Evolutionary conservation across 2,329 filamentous ascomycete genomes (phyloP).

Genomic region (Cryoendolithus antarcticus): DNA sequence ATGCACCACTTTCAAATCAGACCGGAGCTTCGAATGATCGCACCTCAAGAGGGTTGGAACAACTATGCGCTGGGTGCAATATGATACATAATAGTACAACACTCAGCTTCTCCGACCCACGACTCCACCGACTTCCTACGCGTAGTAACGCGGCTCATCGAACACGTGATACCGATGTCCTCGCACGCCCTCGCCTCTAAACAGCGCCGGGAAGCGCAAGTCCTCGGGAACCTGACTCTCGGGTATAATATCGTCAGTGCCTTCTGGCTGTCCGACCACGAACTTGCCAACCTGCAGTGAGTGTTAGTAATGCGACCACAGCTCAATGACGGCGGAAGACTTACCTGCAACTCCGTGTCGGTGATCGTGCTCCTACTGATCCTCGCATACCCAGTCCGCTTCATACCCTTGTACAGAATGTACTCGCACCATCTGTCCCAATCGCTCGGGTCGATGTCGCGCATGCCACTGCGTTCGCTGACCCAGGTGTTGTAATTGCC

Average conservation of each 20-base stretch:
- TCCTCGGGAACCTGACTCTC: conserved; percentile 67
- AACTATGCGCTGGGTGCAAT: too few species aligned
- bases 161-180: conserved; percentile 94
- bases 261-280: conserved; percentile 59
- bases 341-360: conserved; percentile 85
- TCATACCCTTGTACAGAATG: conserved; percentile 84
- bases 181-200: conserved; percentile 73
- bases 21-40: too few species aligned
- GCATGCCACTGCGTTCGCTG: conserved; percentile 75
- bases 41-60: too few species aligned
- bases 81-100: background rate
- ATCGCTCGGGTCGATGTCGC: conserved; percentile 81
- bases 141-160: conserved; percentile 65
- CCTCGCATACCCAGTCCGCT: conserved; percentile 76
- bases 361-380: conserved; percentile 86
- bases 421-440: conserved; percentile 99
- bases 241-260: conserved; percentile 51
- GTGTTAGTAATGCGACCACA: conserved; percentile 6
- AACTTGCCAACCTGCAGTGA: conserved; percentile 66
- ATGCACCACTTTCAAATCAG: too few species aligned
- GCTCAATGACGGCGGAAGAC: conserved; percentile 10
- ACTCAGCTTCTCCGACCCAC: background rate
- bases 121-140: conserved; percentile 8
- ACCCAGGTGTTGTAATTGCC: conserved; percentile 98
- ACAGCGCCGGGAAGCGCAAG: conserved; percentile 71